phyloP scores from a whole-genome alignment of 2,329 filamentous ascomycete species.

The Colletotrichum lindemuthianum region DNA sequence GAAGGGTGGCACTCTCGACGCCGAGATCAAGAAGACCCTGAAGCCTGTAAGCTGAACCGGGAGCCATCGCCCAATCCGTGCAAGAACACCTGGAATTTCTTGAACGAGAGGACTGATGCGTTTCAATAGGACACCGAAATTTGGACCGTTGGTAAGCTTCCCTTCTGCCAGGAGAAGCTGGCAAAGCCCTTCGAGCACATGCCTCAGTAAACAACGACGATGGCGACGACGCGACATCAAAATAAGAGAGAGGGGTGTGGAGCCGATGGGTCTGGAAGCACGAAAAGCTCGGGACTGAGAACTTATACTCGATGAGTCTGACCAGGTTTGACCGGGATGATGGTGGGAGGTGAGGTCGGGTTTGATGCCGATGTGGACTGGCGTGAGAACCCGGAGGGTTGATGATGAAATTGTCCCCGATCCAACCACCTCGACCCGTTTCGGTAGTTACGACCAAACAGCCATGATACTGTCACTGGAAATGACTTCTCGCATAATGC shows the following conservation, averaged over 20 bases:
- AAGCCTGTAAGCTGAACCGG: slow-evolving; percentile 64
- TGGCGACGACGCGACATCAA: no score
- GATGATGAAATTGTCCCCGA: slow-evolving; percentile 18
- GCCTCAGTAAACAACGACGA: slow-evolving; percentile 58
- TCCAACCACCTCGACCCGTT: slow-evolving; percentile 5
- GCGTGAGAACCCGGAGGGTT: slow-evolving; percentile 35
- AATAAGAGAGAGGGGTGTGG: not conserved
- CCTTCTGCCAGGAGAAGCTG: slow-evolving; percentile 74
- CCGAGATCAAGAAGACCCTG: slow-evolving; percentile 72
- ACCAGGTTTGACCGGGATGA: not conserved
- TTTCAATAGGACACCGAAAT: slow-evolving; percentile 69
- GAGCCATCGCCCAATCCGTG: not conserved
- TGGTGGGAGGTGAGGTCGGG: slow-evolving; percentile 9
- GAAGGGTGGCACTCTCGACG: slow-evolving; percentile 72
- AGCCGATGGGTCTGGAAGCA: not conserved
- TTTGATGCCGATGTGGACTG: slow-evolving; percentile 16
- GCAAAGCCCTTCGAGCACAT: slow-evolving; percentile 72
- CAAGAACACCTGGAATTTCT: not conserved
- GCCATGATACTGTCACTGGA: no score
- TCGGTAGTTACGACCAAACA: slow-evolving; percentile 7
- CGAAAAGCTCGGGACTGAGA: not conserved
- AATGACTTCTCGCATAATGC: no score
- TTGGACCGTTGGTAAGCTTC: slow-evolving; percentile 75
- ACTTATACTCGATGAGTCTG: slow-evolving; percentile 7
- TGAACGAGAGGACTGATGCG: not conserved